These are phyloP conservation scores for Blastomyces silverae DNA, from an alignment of 2,329 filamentous ascomycete species.

Conservation along the genomic window DNA sequence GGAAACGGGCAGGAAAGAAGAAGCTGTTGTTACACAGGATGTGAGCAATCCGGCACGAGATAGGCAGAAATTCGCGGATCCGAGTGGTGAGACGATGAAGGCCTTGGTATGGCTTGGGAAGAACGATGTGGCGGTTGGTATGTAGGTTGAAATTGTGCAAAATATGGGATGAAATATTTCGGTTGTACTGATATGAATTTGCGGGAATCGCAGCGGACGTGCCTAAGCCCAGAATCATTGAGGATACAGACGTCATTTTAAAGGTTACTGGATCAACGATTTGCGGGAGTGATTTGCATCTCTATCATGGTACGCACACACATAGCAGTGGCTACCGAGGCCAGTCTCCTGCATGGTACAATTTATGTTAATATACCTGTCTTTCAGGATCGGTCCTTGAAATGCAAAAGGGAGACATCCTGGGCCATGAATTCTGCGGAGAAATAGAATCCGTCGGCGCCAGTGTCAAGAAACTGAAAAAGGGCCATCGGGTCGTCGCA, in stretches of 20 bases:
- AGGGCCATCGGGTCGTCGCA: constrained; percentile 67
- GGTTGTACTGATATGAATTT: background rate
- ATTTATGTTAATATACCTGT: background rate
- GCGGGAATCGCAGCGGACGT: constrained; percentile 47
- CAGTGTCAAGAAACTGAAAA: constrained; percentile 47
- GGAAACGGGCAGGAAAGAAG: constrained; percentile 65
- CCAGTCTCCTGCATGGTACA: background rate
- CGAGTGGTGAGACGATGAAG: constrained; percentile 60
- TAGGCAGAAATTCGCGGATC: constrained; percentile 45
- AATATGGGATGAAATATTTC: background rate
- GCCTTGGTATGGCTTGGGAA: constrained; percentile 78
- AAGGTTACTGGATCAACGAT: constrained; percentile 64
- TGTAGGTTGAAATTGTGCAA: background rate
- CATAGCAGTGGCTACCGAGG: background rate
- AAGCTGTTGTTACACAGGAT: constrained; percentile 61
- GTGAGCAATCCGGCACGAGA: constrained; percentile 58
- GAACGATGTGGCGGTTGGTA: constrained; percentile 64
- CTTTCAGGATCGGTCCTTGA: constrained; percentile 46
- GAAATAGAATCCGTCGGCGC: constrained; percentile 51
- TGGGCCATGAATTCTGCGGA: constrained; percentile 55
- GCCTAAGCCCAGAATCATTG: constrained; percentile 64
- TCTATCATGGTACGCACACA: constrained; percentile 34
- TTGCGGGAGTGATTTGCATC: constrained; percentile 55
- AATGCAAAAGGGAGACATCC: constrained; percentile 58
- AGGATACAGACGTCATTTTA: constrained; percentile 69